phyloP scores from a whole-genome alignment of 257 asterid genomes.

The Nicotiana benthamiana region DNA sequence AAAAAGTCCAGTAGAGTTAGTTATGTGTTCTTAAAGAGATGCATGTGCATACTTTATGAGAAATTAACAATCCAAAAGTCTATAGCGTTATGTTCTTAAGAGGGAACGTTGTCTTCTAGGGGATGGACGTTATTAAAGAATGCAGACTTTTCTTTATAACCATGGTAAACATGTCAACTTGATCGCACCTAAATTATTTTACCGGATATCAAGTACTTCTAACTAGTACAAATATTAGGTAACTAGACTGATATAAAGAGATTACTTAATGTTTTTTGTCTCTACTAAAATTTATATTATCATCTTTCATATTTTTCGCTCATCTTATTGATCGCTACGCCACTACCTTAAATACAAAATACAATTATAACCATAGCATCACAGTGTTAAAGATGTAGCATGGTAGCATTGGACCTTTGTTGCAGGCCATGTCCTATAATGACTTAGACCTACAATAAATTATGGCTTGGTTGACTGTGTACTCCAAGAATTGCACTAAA shows the following conservation, averaged over 20 bases:
- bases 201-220: too few species aligned
- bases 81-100: too few species aligned
- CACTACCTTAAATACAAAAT: not conserved
- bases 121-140: too few species aligned
- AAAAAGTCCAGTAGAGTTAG: not conserved
- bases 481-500: not conserved
- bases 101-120: not conserved
- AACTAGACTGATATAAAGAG: too few species aligned
- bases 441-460: not conserved
- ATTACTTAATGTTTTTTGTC: too few species aligned
- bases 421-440: not conserved
- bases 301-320: too few species aligned
- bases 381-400: not conserved
- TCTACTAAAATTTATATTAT: too few species aligned
- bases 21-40: not conserved
- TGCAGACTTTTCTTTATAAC: too few species aligned
- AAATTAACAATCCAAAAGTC: not conserved
- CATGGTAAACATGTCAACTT: too few species aligned
- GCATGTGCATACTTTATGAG: not conserved
- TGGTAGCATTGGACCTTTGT: not conserved
- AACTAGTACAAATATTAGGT: too few species aligned
- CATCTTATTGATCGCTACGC: too few species aligned
- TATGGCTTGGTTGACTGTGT: conserved; percentile 2
- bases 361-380: not conserved
- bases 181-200: too few species aligned